Evolutionary conservation across 2,329 filamentous ascomycete genomes (phyloP), one percentile per base, ranked within the genome.

Genomic region (Ceratocystis destructans): DNA sequence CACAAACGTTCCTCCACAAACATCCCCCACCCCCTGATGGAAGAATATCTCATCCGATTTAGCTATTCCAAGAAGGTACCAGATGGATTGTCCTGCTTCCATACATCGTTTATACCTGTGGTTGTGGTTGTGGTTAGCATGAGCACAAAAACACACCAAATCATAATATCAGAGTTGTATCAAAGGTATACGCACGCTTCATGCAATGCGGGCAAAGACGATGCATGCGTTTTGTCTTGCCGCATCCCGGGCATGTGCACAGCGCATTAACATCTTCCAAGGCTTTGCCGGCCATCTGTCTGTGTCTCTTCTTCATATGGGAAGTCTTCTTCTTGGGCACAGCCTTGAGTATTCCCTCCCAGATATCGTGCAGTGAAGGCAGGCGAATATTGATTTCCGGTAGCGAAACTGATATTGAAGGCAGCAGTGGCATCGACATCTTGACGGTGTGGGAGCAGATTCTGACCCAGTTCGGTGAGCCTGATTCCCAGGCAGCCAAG

Each of bases 271-370:
- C 86, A 74, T 99, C 94, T 78, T 96, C 89, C 71, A 99, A 77
- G 57, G 87, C 93, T 79, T 99, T 99, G 73, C 94, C 94, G 28
- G 92, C 93, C 87, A 97, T 88, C 74, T 96, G 91, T 72, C 95
- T 85, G 74, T 91, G 87, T 71, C 94, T 84, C 82, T 91, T 96
- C 80, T 94, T 96, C 80, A 90, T 90, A 76, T 99, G 90, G 53
- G 93, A 96, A 44, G 91, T 95, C 83, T 97, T 99, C 80, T 96
- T 97, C 83, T 99, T 99, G 4, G 94, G 94, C 17, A 97, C 94
- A 1, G 94, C 94, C 70, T 87, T 87, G 71, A 99, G 81, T 59
- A 99, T 83, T 5, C 89, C 91, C 71, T 96, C 93, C 93, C 93
- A 97, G 72, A 99, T 86, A 69, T 88, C 89, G 66, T 84, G 86